phyloP scores from a whole-genome alignment of 2,329 filamentous ascomycete genomes.

The Talaromyces pinophilus region DNA sequence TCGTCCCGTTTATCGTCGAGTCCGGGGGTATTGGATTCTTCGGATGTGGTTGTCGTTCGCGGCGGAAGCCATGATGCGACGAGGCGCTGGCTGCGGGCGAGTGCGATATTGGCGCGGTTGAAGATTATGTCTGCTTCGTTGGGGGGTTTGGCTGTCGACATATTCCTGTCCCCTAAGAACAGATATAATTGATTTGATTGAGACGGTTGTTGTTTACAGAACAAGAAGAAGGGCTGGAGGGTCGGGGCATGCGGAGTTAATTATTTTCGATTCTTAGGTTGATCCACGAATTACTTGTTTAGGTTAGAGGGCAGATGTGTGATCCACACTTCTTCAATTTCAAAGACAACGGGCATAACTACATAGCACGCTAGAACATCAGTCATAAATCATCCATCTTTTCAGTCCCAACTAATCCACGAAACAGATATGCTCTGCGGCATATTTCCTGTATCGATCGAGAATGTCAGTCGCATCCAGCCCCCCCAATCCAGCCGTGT shows the following conservation, averaged over 20 bases:
- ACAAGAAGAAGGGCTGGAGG: background rate
- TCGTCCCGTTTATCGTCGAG: constrained; percentile 41
- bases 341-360: background rate
- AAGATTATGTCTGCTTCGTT: constrained; percentile 56
- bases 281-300: constrained; percentile 14
- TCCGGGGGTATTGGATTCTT: constrained; percentile 33
- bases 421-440: constrained; percentile 54
- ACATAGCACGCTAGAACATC: background rate
- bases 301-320: background rate
- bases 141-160: constrained; percentile 34
- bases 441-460: constrained; percentile 56
- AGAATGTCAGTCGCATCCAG: constrained; percentile 57
- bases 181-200: background rate
- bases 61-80: constrained; percentile 60
- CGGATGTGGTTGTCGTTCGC: constrained; percentile 37
- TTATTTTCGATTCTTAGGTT: background rate
- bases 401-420: background rate
- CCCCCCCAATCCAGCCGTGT: constrained; percentile 43
- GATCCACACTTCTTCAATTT: background rate
- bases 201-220: background rate
- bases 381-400: constrained; percentile 4
- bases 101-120: constrained; percentile 55
- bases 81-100: constrained; percentile 56
- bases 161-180: constrained; percentile 12
- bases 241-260: background rate